A percentile compares a stretch with the other conserved stretches of the same genome.
These are phyloP conservation scores for Penicillium sp. DNA, from an alignment of 2,329 filamentous ascomycete genomes.

Conservation along the genomic window DNA sequence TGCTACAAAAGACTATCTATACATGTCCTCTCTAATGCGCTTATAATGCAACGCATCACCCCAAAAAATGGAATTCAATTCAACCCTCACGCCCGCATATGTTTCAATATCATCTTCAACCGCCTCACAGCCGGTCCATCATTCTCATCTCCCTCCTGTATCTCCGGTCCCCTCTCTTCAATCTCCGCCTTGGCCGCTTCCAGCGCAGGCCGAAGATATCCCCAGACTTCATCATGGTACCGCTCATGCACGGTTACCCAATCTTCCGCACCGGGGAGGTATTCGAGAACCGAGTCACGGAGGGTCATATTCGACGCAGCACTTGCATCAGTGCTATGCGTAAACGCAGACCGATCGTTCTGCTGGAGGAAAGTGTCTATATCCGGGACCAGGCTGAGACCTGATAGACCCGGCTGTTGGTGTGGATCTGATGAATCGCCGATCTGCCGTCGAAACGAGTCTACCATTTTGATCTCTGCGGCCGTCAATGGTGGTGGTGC, in stretches of 20 bases:
- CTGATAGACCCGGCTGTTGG: constrained; percentile 30
- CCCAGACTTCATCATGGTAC: constrained; percentile 70
- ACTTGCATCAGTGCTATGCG: background rate
- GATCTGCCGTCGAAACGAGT: constrained; percentile 40
- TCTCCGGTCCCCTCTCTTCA: constrained; percentile 34
- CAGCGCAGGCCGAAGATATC: constrained; percentile 63
- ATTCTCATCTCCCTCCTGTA: constrained; percentile 20
- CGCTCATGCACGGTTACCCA: constrained; percentile 45
- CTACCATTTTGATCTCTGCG: constrained; percentile 38
- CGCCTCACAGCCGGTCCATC: constrained; percentile 47
- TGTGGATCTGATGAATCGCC: background rate
- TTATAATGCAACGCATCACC: background rate
- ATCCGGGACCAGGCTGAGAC: constrained; percentile 41
- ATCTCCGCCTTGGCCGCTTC: constrained; percentile 64
- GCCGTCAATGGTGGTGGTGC: constrained; percentile 32
- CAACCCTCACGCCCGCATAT: constrained; percentile 40
- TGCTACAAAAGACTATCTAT: background rate
- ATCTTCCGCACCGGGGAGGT: constrained; percentile 41
- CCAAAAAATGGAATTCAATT: background rate
- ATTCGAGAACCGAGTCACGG: constrained; percentile 39
- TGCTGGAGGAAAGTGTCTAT: constrained; percentile 40
- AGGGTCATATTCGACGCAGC: constrained; percentile 26
- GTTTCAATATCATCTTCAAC: constrained; percentile 48
- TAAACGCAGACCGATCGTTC: constrained; percentile 25
- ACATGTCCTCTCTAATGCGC: background rate